These are phyloP conservation scores for Brassica cretica DNA, from an alignment of 345 rosid genomes.

Conservation along the genomic window DNA sequence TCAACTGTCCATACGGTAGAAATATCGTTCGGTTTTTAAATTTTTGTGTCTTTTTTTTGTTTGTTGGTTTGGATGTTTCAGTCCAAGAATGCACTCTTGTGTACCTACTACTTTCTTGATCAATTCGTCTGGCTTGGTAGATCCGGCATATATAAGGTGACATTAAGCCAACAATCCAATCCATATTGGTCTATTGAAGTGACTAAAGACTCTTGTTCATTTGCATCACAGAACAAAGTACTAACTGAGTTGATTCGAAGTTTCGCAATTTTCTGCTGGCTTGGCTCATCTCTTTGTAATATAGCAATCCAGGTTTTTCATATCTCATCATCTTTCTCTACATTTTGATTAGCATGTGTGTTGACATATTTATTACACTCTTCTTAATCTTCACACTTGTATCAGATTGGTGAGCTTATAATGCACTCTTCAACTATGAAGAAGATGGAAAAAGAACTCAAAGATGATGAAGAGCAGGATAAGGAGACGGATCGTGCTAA, in stretches of 20 bases:
- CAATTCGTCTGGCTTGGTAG: constrained; percentile 97
- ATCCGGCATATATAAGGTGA: constrained; percentile 90
- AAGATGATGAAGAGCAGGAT: constrained; percentile 74
- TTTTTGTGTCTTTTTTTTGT: not conserved
- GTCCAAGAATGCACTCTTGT: constrained; percentile 88
- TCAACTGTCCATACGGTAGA: too few relatives aligned
- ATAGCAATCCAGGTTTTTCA: constrained; percentile 80
- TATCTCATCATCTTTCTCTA: not conserved
- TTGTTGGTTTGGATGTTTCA: constrained; percentile 40
- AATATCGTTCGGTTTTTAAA: not conserved
- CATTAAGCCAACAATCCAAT: not conserved
- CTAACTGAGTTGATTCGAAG: constrained; percentile 74
- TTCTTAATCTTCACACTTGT: not conserved
- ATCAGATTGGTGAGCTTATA: constrained; percentile 81
- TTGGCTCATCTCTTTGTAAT: constrained; percentile 82
- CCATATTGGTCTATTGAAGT: constrained; percentile 5
- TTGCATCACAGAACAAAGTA: constrained; percentile 70
- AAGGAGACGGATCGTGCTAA: constrained; percentile 64
- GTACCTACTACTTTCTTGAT: constrained; percentile 92
- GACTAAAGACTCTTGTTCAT: constrained; percentile 9
- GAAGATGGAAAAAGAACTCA: constrained; percentile 75
- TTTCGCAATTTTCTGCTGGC: constrained; percentile 84
- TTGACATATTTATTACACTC: not conserved
- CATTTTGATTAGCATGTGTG: not conserved
- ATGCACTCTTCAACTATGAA: constrained; percentile 80